These are phyloP conservation scores for Aspergillus tanneri DNA, from an alignment of 2,329 filamentous ascomycete genomes.

Conservation along the genomic window DNA sequence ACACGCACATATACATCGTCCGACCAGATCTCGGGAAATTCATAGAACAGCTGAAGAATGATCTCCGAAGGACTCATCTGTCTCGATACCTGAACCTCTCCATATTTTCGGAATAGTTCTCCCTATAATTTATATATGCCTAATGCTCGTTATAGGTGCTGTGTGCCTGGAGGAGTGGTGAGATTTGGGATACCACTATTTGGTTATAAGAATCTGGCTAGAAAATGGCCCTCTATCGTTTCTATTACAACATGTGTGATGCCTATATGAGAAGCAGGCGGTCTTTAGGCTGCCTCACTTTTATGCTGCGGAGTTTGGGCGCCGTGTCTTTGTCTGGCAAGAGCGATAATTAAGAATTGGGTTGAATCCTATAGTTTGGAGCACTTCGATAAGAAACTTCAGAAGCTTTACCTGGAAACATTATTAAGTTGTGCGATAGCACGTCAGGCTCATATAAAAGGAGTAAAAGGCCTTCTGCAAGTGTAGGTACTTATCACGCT, in stretches of 20 bases:
- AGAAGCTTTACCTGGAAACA: background rate
- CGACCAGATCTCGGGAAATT: too few relatives aligned
- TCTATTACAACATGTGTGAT: background rate
- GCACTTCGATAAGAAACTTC: background rate
- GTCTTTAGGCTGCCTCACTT: background rate
- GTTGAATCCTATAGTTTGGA: too few relatives aligned
- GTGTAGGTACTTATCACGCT: background rate
- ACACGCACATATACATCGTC: too few relatives aligned
- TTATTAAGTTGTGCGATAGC: background rate
- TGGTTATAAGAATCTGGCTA: background rate
- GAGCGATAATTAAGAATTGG: too few relatives aligned
- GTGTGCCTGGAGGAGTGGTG: background rate
- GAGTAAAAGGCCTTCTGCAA: background rate
- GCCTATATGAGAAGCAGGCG: background rate
- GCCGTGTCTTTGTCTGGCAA: background rate
- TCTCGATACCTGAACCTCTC: too few relatives aligned
- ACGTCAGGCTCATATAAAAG: background rate
- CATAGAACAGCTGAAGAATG: too few relatives aligned
- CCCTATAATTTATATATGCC: background rate
- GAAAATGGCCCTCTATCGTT: background rate
- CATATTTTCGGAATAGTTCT: too few relatives aligned
- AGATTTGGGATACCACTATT: background rate
- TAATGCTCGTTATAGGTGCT: background rate
- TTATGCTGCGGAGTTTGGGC: background rate
- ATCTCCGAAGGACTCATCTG: too few relatives aligned